Evolutionary conservation across 2,329 filamentous ascomycete genomes (phyloP).

Genomic region (Dactylellina leptospora): DNA sequence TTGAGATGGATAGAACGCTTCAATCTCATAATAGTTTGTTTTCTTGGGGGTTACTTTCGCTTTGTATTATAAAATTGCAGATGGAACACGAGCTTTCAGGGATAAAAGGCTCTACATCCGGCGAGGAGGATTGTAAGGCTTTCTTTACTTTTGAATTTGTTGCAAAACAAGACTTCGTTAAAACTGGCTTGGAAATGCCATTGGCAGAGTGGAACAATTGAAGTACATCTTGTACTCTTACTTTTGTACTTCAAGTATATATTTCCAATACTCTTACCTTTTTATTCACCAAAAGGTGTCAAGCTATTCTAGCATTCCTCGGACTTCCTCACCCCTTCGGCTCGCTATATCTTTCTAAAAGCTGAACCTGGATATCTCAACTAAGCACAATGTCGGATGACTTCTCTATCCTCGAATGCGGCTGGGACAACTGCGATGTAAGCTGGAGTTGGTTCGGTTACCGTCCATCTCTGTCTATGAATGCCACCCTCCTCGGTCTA

Average conservation of each 20-base stretch:
- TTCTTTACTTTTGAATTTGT: too few relatives aligned
- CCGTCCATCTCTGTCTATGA: constrained; percentile 66
- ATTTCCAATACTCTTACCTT: too few relatives aligned
- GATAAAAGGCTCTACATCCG: constrained; percentile 1
- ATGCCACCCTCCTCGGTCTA: constrained; percentile 65
- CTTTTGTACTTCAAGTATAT: too few relatives aligned
- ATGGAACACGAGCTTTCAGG: constrained; percentile 5
- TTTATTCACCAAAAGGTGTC: too few relatives aligned
- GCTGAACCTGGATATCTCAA: not conserved
- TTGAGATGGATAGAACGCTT: not conserved
- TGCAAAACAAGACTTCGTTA: too few relatives aligned
- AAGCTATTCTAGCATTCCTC: not conserved
- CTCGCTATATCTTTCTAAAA: too few relatives aligned
- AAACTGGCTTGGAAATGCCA: too few relatives aligned
- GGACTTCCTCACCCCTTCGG: too few relatives aligned
- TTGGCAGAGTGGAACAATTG: too few relatives aligned
- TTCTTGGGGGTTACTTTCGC: not conserved
- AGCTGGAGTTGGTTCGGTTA: constrained; percentile 65
- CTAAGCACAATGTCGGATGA: not conserved
- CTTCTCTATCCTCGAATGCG: constrained; percentile 57
- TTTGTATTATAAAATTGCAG: not conserved
- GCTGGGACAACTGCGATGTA: constrained; percentile 60
- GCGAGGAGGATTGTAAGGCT: not conserved
- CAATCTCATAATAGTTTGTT: not conserved
- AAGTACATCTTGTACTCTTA: too few relatives aligned